Base-by-base conservation (phyloP, 352 stramenopile species). In the Pythium aristosporum region DNA sequence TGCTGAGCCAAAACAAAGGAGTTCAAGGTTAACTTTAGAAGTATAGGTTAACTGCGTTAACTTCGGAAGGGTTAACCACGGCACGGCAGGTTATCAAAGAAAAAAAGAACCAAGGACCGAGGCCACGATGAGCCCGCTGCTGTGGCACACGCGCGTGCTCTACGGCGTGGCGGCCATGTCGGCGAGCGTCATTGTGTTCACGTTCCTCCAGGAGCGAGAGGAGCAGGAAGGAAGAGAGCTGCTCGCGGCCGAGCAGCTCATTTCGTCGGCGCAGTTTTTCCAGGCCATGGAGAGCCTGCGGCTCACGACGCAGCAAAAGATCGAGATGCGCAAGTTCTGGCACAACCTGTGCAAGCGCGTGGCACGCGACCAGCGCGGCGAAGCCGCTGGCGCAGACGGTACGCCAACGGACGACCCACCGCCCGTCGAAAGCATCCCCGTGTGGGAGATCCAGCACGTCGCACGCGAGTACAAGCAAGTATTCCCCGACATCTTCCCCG, bases 121-220 rank as follows among this genome's bases (percentile, higher is more conserved):
- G 25, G 5, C 25, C 25, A 30, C 25, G 25, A 71, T 67, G 59
- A 63, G 51, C 21, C 57, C 79, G 71, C 47, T 89, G 47, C 61
- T 84, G 59, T 58, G 84, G 65, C 79, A 73, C 44, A 69, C 77
- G 65, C 80, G 75, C 15, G 44, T 91, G 43, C 63, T 91, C 32
- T 95, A 91, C 53, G 87, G 87, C 21, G 85, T 79, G 2, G 85
- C 82, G 55, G 87, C 87, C 65, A 92, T 95, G 81, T 86, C 87
- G 9, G 83, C 80, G 15, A 75, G 82, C 56, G 73, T 92, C 25
- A 69, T 89, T 32, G 79, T 91, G 54, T 95, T 93, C 66, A 88
- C 80, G 11, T 91, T 82, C 49, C 68, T 95, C 9, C 82, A 94
- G 56, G 83, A 95, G 61, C 86, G 82, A 16, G 81, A 93, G 65